Conservation (phyloP, 305 asterid genomes). For the Solanum hybrid region DNA sequence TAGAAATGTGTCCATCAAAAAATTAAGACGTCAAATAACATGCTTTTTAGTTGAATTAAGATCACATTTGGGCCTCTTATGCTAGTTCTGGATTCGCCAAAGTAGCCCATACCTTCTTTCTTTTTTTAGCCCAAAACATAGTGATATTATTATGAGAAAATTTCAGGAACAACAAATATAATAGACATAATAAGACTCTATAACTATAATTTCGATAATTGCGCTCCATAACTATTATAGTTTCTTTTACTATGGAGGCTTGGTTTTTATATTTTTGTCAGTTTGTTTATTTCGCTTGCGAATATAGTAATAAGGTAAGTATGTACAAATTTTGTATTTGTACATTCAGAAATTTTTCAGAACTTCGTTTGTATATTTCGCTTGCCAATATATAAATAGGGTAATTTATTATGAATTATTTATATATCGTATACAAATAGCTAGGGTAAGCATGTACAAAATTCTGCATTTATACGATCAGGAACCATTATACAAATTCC, state of each 20-base stretch:
- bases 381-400: background rate
- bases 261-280: background rate
- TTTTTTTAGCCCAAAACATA: background rate
- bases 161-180: background rate
- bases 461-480: background rate
- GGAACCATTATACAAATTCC: background rate
- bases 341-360: background rate
- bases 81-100: background rate
- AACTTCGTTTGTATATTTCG: background rate
- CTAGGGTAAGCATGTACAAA: background rate
- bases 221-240: background rate
- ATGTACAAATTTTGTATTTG: background rate
- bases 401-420: background rate
- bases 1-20: background rate
- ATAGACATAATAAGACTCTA: too few species aligned
- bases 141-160: background rate
- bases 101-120: background rate
- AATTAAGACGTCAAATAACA: background rate
- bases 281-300: background rate
- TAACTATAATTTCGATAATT: too few species aligned
- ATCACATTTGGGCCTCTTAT: background rate
- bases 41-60: background rate
- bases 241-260: background rate
- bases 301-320: background rate
- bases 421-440: background rate